A percentile compares a stretch with the other conserved stretches of the same genome.
Conservation (phyloP, 192 early-diverging fungal species). For the Coemansia sp. region DNA sequence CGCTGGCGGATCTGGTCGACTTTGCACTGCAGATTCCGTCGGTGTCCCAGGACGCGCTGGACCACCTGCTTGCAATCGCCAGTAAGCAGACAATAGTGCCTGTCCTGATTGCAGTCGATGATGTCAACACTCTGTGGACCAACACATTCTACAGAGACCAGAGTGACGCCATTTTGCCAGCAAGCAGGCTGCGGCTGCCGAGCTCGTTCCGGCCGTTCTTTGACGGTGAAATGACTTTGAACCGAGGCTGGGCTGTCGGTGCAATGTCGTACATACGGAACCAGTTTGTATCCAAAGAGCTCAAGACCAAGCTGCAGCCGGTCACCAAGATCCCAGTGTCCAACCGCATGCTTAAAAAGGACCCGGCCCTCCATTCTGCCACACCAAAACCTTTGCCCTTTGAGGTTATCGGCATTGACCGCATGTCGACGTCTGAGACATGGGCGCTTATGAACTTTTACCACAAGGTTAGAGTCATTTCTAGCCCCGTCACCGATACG, state of each 20-base stretch:
- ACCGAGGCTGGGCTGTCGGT: conserved; percentile 42
- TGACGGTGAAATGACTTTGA: conserved; percentile 23
- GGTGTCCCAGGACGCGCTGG: conserved; percentile 37
- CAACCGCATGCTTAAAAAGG: conserved; percentile 32
- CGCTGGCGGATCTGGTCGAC: conserved; percentile 38
- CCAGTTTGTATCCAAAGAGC: conserved; percentile 36
- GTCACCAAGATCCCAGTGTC: conserved; percentile 24
- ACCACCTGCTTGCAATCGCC: conserved; percentile 30
- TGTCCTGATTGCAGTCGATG: conserved; percentile 46
- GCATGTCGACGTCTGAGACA: conserved; percentile 32
- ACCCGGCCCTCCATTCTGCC: not conserved
- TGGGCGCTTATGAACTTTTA: conserved; percentile 48
- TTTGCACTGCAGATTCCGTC: conserved; percentile 33
- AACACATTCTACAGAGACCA: conserved; percentile 39
- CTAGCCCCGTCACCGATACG: conserved; percentile 26
- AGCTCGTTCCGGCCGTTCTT: conserved; percentile 42
- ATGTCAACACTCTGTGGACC: conserved; percentile 51
- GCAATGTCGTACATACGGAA: conserved; percentile 36
- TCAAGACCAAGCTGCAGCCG: conserved; percentile 31
- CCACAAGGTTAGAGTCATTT: conserved; percentile 24
- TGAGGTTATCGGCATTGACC: conserved; percentile 20
- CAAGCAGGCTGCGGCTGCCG: conserved; percentile 36
- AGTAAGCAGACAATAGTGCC: conserved; percentile 45
- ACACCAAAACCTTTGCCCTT: conserved; percentile 18
- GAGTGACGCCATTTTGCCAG: conserved; percentile 29